Evolutionary conservation across 78 protist species (phyloP), one percentile per base, ranked within the genome.

Genomic region (Cavenderia fasciculata): DNA sequence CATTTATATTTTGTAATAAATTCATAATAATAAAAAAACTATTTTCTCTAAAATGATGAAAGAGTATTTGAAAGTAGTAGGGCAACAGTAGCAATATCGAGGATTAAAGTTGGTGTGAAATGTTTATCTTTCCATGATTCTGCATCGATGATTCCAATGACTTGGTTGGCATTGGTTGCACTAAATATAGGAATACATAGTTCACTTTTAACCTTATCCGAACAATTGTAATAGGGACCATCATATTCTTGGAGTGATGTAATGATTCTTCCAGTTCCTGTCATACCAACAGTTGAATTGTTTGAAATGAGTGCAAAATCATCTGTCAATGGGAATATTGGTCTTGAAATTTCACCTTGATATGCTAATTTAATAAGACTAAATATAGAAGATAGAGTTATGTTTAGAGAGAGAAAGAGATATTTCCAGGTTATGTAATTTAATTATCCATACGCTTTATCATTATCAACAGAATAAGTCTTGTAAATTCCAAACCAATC

Each of bases 101-200:
- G 7, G 16, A 68, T 10, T n/a, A 27, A 44, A n/a, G 38, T 27
- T 29, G 33, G 1, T 14, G 16, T 68, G 44, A 77, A 77, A 21
- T 62, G 74, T 19, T 31, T 31, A 44, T 77, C 87, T 34, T 49
- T 59, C 87, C 87, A 77, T 49, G 74, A 62, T 34, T 77, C 87
- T 2, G 87, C 87, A 46, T 77, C 87, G n/a, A 77, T 77, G 7
- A 77, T 77, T 36, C 87, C 87, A 62, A 77, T 62, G 3, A 77
- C 87, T 2, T 77, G 36, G n/a, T 47, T 29, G 16, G 40, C 27
- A 21, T 46, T n/a, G 14, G 23, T 27, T 5, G n/a, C 18, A 46
- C 47, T 46, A n/a, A 62, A 77, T 25, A 77, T 77, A 46, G 87
- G 87, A n/a, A 77, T 63, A 63, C 87, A 77, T 2, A 77, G 19